phyloP scores from a whole-genome alignment of 352 stramenopile species.

The Hyaloperonospora arabidopsidis region DNA sequence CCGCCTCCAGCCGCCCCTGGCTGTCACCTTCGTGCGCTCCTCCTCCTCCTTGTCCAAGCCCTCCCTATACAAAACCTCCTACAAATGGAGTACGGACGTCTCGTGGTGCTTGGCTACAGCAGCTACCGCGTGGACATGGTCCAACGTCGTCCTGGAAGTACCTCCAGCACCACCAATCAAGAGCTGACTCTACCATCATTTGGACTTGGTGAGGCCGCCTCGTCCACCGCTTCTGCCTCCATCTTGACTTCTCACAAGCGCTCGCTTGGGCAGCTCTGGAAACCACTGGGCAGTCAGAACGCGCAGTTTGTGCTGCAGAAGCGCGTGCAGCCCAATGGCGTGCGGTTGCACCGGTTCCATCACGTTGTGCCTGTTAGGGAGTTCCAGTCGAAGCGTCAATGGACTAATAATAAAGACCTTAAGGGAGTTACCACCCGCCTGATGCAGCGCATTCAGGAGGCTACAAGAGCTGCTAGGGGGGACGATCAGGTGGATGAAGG shows the following conservation, averaged over 20 bases:
- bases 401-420: constrained; percentile 29
- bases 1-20: no score
- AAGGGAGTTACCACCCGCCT: constrained; percentile 48
- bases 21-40: no score
- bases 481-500: constrained; percentile 14
- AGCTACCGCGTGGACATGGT: constrained; percentile 67
- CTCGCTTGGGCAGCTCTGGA: constrained; percentile 52
- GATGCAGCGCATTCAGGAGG: constrained; percentile 40
- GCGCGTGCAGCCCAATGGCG: constrained; percentile 44
- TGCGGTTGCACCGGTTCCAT: constrained; percentile 48
- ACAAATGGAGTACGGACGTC: constrained; percentile 72
- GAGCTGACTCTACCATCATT: constrained; percentile 25
- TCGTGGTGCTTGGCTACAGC: constrained; percentile 79
- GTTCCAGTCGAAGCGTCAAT: constrained; percentile 3
- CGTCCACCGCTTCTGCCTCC: not conserved
- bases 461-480: constrained; percentile 2
- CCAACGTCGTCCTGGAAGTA: constrained; percentile 7
- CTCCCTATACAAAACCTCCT: constrained; percentile 12
- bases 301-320: constrained; percentile 50
- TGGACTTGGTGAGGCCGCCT: constrained; percentile 24
- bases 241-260: constrained; percentile 27
- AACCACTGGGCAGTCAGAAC: constrained; percentile 69
- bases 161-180: constrained; percentile 8
- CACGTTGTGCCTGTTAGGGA: constrained; percentile 30
- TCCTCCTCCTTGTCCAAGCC: constrained; percentile 2